Base-by-base conservation (phyloP, 768 basidiomycete genomes). In the Russula vinacea region DNA sequence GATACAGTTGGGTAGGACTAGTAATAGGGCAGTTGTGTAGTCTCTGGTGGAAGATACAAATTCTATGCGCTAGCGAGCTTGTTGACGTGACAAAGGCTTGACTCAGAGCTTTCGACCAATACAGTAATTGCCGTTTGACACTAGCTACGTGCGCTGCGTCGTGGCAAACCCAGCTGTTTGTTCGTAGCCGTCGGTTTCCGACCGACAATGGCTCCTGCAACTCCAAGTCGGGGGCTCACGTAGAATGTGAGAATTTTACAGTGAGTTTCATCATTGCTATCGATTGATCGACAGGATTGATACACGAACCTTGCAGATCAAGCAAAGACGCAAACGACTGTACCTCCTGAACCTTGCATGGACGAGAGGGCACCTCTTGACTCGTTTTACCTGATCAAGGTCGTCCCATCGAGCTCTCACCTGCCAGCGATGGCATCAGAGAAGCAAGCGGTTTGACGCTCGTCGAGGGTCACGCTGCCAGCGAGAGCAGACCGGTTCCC, bases 301-400 rank as follows among this genome's bases (percentile, higher is more conserved):
- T 29, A 11, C 22, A 49, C 39, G 42, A 44, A 11, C 8, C 42
- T 1, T 35, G 44, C 47, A 67, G 66, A 65, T 67, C 17, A 67
- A 51, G 58, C 52, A 45, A 37, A 64, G 58, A 32, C 66, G 66
- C 63, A 67, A 65, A 45, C 53, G 62, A 42, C 19, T 53, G 22
- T 9, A n/a, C 51, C 19, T 32, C 19, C 57, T 5, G 56, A 47
- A 26, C 56, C 62, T 52, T 44, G 32, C 33, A 16, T 54, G 22
- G 33, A 53, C 5, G 14, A 62, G 39, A 37, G 11, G 11, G 37
- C 37, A 13, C 19, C 50, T n/a, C 22, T 17, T 35, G 32, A 58
- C n/a, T n/a, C 9, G 44, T 17, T 37, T 24, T 42, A 24, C 32
- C 58, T n/a, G 42, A 57, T 11, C 29, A 49, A 3, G 37, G 16